Evolutionary conservation across 305 asterid species (phyloP).

Genomic region (Fraxinus ornus): DNA sequence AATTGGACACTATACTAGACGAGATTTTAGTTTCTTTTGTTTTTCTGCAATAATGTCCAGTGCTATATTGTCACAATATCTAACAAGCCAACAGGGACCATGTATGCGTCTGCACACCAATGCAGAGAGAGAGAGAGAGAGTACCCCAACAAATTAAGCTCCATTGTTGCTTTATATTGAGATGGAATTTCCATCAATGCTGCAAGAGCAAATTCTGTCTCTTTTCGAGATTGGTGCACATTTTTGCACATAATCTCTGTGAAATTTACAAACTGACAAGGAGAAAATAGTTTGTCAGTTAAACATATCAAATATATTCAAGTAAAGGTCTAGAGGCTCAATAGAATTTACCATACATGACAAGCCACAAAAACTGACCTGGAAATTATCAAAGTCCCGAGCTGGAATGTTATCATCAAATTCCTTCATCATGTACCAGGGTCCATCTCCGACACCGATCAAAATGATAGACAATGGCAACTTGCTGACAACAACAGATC

Average conservation of each 20-base stretch:
- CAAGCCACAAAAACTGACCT: slow-evolving; percentile 43
- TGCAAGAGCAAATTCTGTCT: slow-evolving; percentile 91
- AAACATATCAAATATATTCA: background rate
- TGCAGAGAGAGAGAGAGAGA: background rate
- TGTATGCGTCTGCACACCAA: background rate
- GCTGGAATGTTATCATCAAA: slow-evolving; percentile 96
- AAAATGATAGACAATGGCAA: slow-evolving; percentile 88
- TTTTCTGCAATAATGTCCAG: background rate
- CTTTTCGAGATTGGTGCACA: slow-evolving; percentile 65
- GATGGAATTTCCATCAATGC: slow-evolving; percentile 93
- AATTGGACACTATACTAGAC: background rate
- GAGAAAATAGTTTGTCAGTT: slow-evolving; percentile 8
- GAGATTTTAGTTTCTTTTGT: background rate
- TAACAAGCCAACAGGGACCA: background rate
- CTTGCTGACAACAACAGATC: slow-evolving; percentile 46
- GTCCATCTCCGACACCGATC: slow-evolving; percentile 99
- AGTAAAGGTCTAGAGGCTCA: background rate
- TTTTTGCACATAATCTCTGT: slow-evolving; percentile 83
- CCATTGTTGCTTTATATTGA: slow-evolving; percentile 94
- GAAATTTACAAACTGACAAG: slow-evolving; percentile 83
- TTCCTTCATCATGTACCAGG: slow-evolving; percentile 98
- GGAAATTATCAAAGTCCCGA: slow-evolving; percentile 92
- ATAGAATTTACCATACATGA: slow-evolving; percentile 1
- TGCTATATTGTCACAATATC: background rate
- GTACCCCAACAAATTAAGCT: slow-evolving; percentile 85